Evolutionary conservation across 176 grass and related monocot genomes (phyloP).

Genomic region (Eleusine indica): DNA sequence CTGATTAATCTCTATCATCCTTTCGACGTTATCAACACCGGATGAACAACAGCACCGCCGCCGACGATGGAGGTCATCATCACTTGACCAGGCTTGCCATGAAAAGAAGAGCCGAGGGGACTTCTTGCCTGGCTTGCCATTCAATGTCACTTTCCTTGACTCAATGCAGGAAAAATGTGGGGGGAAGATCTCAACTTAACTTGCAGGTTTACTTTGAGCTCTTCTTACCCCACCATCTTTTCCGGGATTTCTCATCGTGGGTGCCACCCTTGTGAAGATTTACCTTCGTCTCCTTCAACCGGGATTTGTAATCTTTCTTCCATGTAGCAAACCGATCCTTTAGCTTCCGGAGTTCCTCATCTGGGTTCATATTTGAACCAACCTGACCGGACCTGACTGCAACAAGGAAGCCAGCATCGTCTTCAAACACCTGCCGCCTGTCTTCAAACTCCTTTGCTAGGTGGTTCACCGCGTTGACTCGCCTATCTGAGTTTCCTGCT

Average conservation of each 20-base stretch:
- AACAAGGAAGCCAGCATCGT: constrained; percentile 62
- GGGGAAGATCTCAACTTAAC: not conserved
- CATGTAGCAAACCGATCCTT: constrained; percentile 79
- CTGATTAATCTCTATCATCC: constrained; percentile 31
- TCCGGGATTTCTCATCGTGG: constrained; percentile 60
- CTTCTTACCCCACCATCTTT: constrained; percentile 91
- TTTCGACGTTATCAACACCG: not conserved
- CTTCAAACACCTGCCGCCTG: constrained; percentile 63
- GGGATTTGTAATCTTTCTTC: constrained; percentile 91
- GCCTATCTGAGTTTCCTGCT: constrained; percentile 47
- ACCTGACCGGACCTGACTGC: constrained; percentile 49
- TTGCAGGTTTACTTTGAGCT: constrained; percentile 50
- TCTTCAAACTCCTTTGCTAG: constrained; percentile 82
- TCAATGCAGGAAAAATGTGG: constrained; percentile 23
- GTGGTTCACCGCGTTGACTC: constrained; percentile 54
- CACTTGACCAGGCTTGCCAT: not conserved
- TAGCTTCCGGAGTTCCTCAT: constrained; percentile 76
- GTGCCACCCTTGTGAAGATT: constrained; percentile 56
- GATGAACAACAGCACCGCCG: constrained; percentile 14
- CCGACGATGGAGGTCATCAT: constrained; percentile 24
- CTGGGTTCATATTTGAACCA: constrained; percentile 58
- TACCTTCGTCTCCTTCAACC: constrained; percentile 81
- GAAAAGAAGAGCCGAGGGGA: not conserved
- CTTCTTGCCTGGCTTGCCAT: constrained; percentile 7
- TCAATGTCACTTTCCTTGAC: constrained; percentile 19